Percentiles rank a stretch among this genome's conserved stretches.
Evolutionary conservation across 2,329 filamentous ascomycete genomes (phyloP).

Genomic region (Trematosphaeria pertusa): DNA sequence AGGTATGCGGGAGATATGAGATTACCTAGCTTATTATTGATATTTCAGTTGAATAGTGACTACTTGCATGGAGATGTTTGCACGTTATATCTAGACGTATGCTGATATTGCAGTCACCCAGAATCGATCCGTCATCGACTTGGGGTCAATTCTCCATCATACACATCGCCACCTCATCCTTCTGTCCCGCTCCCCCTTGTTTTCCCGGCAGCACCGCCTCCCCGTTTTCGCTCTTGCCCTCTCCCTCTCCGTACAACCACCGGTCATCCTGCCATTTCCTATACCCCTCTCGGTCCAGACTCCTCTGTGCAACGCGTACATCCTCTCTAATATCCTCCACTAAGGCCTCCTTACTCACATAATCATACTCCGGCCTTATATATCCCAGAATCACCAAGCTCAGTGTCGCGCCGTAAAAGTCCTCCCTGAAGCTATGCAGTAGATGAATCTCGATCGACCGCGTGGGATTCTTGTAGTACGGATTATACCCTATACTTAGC

Average conservation of each 20-base stretch:
- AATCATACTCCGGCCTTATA: conserved; percentile 89
- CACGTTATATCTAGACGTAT: no score
- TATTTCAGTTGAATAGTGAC: not conserved
- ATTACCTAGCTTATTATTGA: not conserved
- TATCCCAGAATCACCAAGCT: conserved; percentile 83
- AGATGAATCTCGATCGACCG: conserved; percentile 91
- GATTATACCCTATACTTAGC: conserved; percentile 77
- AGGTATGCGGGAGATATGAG: not conserved
- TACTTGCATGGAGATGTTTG: no score
- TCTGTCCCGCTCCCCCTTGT: conserved; percentile 16
- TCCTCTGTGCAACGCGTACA: conserved; percentile 79
- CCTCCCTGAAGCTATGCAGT: conserved; percentile 74
- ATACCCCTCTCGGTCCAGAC: conserved; percentile 72
- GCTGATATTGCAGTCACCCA: no score
- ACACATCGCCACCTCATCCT: conserved; percentile 18
- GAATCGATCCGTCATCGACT: not conserved
- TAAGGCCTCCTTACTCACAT: conserved; percentile 80
- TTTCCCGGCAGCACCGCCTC: conserved; percentile 8
- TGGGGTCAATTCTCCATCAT: conserved; percentile 19
- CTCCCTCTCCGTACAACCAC: conserved; percentile 43
- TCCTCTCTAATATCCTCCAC: conserved; percentile 89
- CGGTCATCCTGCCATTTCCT: conserved; percentile 56
- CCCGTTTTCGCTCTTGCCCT: conserved; percentile 2
- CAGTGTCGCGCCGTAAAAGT: conserved; percentile 87
- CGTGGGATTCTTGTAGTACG: conserved; percentile 92